Evolutionary conservation across 257 asterid species (phyloP).

Genomic region (Penstemon newberryi): DNA sequence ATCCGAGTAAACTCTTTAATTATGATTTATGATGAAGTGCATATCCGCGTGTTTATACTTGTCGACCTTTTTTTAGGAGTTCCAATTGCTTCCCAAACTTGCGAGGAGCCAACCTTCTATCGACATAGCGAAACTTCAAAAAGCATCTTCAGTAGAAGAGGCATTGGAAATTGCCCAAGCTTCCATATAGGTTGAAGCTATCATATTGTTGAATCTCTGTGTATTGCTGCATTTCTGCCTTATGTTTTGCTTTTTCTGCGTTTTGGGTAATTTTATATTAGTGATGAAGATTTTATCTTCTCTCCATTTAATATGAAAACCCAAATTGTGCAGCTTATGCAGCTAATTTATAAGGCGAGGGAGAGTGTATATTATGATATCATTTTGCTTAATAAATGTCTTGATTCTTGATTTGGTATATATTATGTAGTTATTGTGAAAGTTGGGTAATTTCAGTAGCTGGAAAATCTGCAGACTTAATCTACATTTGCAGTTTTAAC

Average conservation of each 20-base stretch:
- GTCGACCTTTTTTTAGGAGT: slow-evolving; percentile 47
- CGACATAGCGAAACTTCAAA: slow-evolving; percentile 68
- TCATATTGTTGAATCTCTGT: not conserved
- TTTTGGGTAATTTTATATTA: not conserved
- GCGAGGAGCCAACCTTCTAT: slow-evolving; percentile 77
- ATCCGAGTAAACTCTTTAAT: too few species aligned
- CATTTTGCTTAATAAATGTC: slow-evolving; percentile 8
- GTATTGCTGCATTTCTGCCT: not conserved
- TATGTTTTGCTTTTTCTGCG: not conserved
- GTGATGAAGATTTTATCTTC: slow-evolving; percentile 1
- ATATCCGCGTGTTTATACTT: not conserved
- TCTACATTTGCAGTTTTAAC: not conserved
- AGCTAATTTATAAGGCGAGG: not conserved
- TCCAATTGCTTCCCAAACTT: slow-evolving; percentile 82
- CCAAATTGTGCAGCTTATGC: slow-evolving; percentile 4
- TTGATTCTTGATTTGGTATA: not conserved
- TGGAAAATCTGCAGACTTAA: not conserved
- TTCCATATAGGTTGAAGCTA: slow-evolving; percentile 42
- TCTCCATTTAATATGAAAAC: not conserved
- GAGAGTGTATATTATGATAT: not conserved
- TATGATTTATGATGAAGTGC: not conserved
- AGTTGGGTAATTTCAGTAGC: not conserved
- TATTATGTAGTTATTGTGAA: not conserved
- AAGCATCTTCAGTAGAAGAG: slow-evolving; percentile 84
- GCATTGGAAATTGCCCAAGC: slow-evolving; percentile 75